Conservation (phyloP, 345 rosid genomes). For the Excoecaria agallocha region DNA sequence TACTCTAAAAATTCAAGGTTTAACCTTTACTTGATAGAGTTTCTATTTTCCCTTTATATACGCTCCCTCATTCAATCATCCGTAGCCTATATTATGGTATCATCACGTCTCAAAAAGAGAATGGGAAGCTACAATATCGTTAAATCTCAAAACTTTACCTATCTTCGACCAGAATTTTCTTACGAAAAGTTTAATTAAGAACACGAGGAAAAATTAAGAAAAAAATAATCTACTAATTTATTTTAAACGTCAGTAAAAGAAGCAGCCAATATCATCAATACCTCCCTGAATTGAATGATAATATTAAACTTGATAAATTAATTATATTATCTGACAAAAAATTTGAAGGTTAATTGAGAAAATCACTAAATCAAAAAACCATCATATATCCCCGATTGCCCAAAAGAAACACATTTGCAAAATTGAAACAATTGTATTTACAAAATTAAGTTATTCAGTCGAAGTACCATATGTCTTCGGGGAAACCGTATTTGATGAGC, state of each 20-base stretch:
- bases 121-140: neutral
- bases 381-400: neutral
- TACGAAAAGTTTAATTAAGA: neutral
- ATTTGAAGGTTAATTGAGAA: neutral
- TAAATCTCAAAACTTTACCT: neutral
- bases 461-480: slow-evolving; percentile 86
- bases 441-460: neutral
- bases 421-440: neutral
- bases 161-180: neutral
- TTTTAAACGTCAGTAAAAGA: neutral
- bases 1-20: neutral
- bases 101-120: neutral
- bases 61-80: neutral
- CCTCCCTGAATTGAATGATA: neutral
- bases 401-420: neutral
- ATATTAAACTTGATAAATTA: neutral
- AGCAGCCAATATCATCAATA: neutral
- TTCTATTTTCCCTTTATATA: neutral
- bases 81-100: neutral
- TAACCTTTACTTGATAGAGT: neutral
- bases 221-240: neutral
- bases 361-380: neutral
- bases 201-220: neutral
- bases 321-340: neutral
- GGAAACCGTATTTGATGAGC: slow-evolving; percentile 96